Conservation (phyloP, 257 asterid species). For the Echites panduratus region DNA sequence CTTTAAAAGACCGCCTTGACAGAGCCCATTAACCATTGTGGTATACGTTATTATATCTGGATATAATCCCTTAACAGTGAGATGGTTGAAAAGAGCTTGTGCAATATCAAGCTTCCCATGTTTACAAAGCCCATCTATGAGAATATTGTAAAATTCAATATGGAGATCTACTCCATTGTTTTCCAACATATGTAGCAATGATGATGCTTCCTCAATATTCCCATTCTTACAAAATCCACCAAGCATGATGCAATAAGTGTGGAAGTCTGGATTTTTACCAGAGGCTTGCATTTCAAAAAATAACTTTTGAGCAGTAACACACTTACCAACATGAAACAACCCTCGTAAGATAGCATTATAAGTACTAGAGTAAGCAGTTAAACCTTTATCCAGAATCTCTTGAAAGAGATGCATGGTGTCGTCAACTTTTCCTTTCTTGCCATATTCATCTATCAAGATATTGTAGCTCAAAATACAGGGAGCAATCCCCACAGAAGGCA, state of each 20-base stretch:
- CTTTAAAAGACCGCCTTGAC: slow-evolving; percentile 21
- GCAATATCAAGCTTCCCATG: slow-evolving; percentile 18
- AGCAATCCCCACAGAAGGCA: slow-evolving; percentile 12
- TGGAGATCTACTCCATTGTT: not conserved
- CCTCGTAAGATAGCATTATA: slow-evolving; percentile 6
- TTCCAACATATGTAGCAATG: not conserved
- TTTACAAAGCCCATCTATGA: slow-evolving; percentile 13
- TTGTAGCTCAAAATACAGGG: slow-evolving; percentile 20
- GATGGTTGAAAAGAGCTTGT: slow-evolving; percentile 16
- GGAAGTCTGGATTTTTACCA: not conserved
- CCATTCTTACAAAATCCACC: slow-evolving; percentile 20
- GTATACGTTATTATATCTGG: slow-evolving; percentile 24
- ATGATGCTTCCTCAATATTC: slow-evolving; percentile 1
- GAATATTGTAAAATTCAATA: slow-evolving; percentile 3
- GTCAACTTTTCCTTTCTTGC: slow-evolving; percentile 20
- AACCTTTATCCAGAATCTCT: slow-evolving; percentile 1
- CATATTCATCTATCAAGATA: slow-evolving; percentile 27
- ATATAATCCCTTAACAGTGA: slow-evolving; percentile 18
- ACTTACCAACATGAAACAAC: slow-evolving; percentile 2
- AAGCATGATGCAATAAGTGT: slow-evolving; percentile 9
- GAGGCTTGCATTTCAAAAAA: slow-evolving; percentile 4
- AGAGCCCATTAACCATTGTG: slow-evolving; percentile 21
- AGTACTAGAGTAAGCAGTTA: not conserved
- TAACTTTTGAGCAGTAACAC: not conserved
- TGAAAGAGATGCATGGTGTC: slow-evolving; percentile 7